Conservation (phyloP, 2,329 filamentous ascomycete species). For the Lecanicillium sp. region DNA sequence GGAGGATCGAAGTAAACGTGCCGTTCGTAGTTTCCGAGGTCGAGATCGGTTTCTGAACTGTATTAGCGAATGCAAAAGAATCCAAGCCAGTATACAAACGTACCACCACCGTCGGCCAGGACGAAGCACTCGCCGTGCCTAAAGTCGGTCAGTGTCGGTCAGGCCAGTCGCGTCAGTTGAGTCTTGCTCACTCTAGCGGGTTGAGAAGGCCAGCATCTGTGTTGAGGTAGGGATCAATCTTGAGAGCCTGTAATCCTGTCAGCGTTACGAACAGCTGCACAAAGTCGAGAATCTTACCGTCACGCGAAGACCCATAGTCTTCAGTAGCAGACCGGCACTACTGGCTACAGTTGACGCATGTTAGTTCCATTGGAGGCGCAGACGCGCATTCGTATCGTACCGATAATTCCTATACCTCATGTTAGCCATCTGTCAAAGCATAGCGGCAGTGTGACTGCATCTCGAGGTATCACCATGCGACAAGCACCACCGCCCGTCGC, state of each 20-base stretch:
- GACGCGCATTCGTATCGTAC: slow-evolving; percentile 11
- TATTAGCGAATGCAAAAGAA: slow-evolving; percentile 27
- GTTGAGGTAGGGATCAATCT: slow-evolving; percentile 47
- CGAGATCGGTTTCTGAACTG: slow-evolving; percentile 38
- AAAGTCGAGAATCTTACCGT: slow-evolving; percentile 13
- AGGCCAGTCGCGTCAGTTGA: neutral
- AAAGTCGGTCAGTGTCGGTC: neutral
- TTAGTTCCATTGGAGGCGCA: neutral
- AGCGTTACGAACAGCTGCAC: neutral
- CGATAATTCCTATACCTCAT: slow-evolving; percentile 17
- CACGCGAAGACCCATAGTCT: slow-evolving; percentile 23
- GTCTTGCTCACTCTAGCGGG: slow-evolving; percentile 26
- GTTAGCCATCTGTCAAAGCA: neutral
- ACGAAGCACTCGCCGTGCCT: slow-evolving; percentile 89
- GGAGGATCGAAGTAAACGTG: too few species aligned
- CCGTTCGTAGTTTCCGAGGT: slow-evolving; percentile 21
- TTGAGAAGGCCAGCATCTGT: slow-evolving; percentile 25
- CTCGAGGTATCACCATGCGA: neutral
- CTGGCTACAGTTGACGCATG: neutral
- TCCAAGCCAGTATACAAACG: neutral
- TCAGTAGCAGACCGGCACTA: slow-evolving; percentile 51
- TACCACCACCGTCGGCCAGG: slow-evolving; percentile 64
- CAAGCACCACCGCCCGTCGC: slow-evolving; percentile 1
- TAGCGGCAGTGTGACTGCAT: neutral
- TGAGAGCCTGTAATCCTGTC: slow-evolving; percentile 25